Base-by-base conservation (phyloP, 139 green algal species). In the Chlamydomonas eustigma region DNA sequence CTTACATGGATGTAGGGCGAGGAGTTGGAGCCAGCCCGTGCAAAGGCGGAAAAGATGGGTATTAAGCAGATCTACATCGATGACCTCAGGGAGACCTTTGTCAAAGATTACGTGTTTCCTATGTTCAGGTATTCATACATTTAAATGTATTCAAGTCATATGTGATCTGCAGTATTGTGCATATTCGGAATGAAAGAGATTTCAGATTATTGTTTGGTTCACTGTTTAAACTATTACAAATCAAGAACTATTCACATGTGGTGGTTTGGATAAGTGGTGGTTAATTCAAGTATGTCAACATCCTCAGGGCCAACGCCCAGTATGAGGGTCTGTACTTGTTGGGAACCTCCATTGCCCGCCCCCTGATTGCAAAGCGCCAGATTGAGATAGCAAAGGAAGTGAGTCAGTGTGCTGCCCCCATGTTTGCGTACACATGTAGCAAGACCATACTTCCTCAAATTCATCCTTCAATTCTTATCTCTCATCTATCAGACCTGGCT, bases 291-390 rank as follows among this genome's bases (percentile, higher is more conserved):
- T n/a, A n/a, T n/a, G n/a, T n/a, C n/a, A n/a, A n/a, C n/a, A n/a
- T 22, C 18, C 44, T 4, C 86, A 92, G 95, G 28, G 96, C 95
- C 65, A 98, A 98, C 82, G 84, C 94, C 0, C 79, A 94, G 64
- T 99, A 99, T 81, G 96, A 99, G 88, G 94, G 96, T 39, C 86
- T 89, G n/a, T 99, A 99, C 86, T 83, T 99, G 73, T 85, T 99
- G 64, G 96, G 96, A 37, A 99, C 96, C 8, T 98, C 95, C 71
- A 99, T 99, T 76, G 96, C 96, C 37, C 89, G 96, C 37, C 96
- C 96, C 2, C 87, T 99, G 28, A 99, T 99, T 83, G 93, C 96
- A 66, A 99, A 99, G 89, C 86, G 92, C 63, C 97, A 98, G 86
- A 97, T 99, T 50, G 95, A 99, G 85, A 97, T 98, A 75, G 95